A percentile compares a stretch with the other conserved stretches of the same genome.
phyloP scores from a whole-genome alignment of 148 eudicot species.

The Dianthus caryophyllus region DNA sequence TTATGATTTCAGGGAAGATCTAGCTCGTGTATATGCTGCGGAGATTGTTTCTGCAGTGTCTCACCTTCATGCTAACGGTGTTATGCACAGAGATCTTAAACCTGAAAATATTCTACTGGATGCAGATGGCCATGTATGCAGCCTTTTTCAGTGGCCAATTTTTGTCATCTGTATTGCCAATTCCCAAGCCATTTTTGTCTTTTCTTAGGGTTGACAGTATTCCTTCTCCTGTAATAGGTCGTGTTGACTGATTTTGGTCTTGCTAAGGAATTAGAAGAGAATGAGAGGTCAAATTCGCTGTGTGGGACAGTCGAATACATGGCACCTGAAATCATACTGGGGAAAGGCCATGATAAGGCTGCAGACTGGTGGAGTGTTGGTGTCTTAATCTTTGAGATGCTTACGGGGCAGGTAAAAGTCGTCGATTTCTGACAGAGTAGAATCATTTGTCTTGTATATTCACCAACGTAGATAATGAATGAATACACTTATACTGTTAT shows the following conservation, averaged over 20 bases:
- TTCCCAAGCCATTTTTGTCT: not conserved
- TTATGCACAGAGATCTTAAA: conserved; percentile 95
- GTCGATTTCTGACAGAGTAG: not conserved
- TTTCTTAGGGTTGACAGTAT: conserved; percentile 4
- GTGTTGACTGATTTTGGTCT: conserved; percentile 85
- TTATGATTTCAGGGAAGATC: conserved; percentile 71
- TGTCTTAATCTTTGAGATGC: conserved; percentile 79
- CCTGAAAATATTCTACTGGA: conserved; percentile 91
- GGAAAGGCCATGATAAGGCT: conserved; percentile 89
- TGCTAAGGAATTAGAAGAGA: conserved; percentile 73
- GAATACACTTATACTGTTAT: not conserved
- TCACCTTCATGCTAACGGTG: conserved; percentile 84
- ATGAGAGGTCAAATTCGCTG: conserved; percentile 71
- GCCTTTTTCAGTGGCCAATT: conserved; percentile 18
- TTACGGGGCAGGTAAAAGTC: conserved; percentile 69
- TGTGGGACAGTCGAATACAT: conserved; percentile 87
- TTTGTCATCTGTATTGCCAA: not conserved
- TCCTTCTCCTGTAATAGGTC: conserved; percentile 38
- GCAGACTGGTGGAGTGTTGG: conserved; percentile 99
- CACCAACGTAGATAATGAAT: not conserved
- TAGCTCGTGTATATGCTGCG: conserved; percentile 83
- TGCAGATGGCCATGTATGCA: conserved; percentile 85
- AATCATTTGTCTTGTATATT: not conserved
- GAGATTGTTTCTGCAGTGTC: conserved; percentile 94
- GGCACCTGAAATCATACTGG: conserved; percentile 85